Evolutionary conservation across 148 eudicot genomes (phyloP).

Genomic region (Arctostaphylos glauca): DNA sequence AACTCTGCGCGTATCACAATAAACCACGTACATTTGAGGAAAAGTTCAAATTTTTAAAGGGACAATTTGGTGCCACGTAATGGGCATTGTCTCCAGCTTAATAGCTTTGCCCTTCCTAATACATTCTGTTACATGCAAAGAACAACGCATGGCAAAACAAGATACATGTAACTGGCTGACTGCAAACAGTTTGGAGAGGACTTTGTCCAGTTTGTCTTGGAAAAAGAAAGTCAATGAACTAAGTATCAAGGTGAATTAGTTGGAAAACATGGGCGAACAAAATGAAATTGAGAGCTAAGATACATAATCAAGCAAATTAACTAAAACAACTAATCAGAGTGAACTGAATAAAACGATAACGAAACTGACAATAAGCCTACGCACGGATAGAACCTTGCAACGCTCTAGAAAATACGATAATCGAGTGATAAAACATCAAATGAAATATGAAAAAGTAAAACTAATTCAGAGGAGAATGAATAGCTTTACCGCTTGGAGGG

Average conservation of each 20-base stretch:
- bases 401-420: background rate
- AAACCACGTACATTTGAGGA: background rate
- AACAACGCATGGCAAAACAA: background rate
- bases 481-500: slow-evolving; percentile 69
- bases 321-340: background rate
- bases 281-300: background rate
- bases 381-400: background rate
- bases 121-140: background rate
- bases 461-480: background rate
- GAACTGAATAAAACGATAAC: slow-evolving; percentile 7
- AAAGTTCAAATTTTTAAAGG: background rate
- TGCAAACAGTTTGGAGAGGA: background rate
- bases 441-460: background rate
- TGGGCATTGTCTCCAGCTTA: background rate
- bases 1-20: no score
- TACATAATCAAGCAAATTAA: background rate
- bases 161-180: background rate
- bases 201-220: no score
- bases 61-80: background rate
- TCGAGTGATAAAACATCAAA: background rate
- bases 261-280: background rate
- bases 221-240: no score
- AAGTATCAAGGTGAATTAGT: background rate
- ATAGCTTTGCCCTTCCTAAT: background rate
- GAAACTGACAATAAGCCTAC: background rate